Percentiles rank a stretch among this genome's conserved stretches.
Evolutionary conservation across 768 basidiomycete genomes (phyloP).

Genomic region (Tulasnella sp.): DNA sequence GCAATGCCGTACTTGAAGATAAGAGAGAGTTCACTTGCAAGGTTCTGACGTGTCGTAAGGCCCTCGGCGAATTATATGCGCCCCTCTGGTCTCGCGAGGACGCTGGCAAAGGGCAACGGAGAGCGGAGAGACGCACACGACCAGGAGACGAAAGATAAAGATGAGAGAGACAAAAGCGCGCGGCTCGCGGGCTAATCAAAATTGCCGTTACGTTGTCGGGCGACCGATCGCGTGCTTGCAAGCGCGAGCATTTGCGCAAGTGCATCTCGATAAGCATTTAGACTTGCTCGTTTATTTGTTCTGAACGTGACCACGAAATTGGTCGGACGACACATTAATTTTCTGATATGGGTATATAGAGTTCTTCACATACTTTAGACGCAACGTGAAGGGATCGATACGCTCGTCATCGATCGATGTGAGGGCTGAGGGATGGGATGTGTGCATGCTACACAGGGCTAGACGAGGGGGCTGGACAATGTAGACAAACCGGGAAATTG

Average conservation of each 20-base stretch:
- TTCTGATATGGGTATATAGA: not conserved
- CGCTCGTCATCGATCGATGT: not conserved
- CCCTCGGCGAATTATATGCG: not conserved
- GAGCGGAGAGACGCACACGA: not conserved
- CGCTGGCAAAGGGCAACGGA: not conserved
- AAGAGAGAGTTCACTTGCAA: not conserved
- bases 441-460: not conserved
- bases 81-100: not conserved
- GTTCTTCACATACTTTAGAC: not conserved
- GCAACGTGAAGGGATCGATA: not conserved
- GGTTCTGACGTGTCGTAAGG: not conserved
- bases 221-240: not conserved
- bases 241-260: not conserved
- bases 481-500: not conserved
- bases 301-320: no score
- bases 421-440: not conserved
- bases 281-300: not conserved
- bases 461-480: not conserved
- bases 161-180: not conserved
- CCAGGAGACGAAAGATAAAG: not conserved
- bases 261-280: conserved; percentile 10
- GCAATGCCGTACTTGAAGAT: not conserved
- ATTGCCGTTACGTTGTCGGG: not conserved
- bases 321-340: not conserved
- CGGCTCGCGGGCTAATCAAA: not conserved